Percentiles rank a stretch among this genome's conserved stretches.
Evolutionary conservation across 108 stramenopile species (phyloP).

Genomic region (Nitzschia sp.): DNA sequence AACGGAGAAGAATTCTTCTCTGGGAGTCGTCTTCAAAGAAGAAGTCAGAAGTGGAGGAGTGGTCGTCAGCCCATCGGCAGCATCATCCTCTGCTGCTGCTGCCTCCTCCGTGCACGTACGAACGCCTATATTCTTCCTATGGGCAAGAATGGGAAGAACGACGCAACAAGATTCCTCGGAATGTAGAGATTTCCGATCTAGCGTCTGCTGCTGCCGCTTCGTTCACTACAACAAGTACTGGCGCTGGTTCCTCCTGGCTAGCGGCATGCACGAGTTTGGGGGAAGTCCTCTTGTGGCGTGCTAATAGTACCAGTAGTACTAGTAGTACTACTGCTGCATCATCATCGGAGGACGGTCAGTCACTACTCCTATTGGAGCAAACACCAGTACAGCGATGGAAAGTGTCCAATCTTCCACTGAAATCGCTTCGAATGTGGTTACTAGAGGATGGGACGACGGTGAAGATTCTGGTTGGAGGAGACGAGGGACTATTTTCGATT

Average conservation of each 20-base stretch:
- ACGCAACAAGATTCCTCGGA: neutral
- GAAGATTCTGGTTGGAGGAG: neutral
- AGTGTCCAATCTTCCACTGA: neutral
- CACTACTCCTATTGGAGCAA: neutral
- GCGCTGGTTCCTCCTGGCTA: too few relatives aligned
- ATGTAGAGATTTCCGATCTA: neutral
- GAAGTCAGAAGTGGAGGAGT: too few relatives aligned
- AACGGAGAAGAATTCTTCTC: too few relatives aligned
- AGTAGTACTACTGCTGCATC: neutral
- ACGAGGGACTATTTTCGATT: neutral
- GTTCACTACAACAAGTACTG: too few relatives aligned
- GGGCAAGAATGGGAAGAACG: neutral
- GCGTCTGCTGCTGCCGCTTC: too few relatives aligned
- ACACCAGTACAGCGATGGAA: neutral
- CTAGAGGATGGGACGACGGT: neutral
- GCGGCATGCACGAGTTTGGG: slow-evolving; percentile 5
- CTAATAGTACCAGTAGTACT: neutral
- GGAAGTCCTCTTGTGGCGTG: neutral
- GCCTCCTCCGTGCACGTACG: neutral
- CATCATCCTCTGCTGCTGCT: too few relatives aligned
- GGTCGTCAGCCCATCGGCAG: too few relatives aligned
- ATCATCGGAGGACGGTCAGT: neutral
- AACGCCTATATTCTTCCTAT: neutral
- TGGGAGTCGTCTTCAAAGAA: too few relatives aligned
- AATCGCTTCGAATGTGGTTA: neutral